These are phyloP conservation scores for Haplosporangium gracile DNA, from an alignment of 192 early-diverging fungal species.

Conservation along the genomic window DNA sequence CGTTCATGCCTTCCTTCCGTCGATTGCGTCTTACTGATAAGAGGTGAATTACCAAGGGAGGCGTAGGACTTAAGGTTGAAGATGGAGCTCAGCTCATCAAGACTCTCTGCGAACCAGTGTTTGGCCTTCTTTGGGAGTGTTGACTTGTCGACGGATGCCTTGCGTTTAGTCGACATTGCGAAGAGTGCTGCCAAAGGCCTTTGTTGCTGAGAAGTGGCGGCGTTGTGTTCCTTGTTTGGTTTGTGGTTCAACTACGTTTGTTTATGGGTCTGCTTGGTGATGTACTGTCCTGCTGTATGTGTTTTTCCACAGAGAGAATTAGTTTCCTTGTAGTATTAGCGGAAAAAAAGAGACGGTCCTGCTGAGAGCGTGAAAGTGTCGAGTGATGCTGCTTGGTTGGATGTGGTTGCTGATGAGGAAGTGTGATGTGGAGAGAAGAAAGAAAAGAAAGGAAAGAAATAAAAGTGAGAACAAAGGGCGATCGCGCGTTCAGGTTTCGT, in stretches of 20 bases:
- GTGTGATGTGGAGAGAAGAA: not conserved
- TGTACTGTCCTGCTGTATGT: no score
- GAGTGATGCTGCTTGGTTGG: not conserved
- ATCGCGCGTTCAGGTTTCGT: slow-evolving; percentile 1
- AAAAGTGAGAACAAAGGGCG: not conserved
- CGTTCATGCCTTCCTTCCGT: not conserved
- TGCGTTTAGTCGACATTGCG: slow-evolving; percentile 20
- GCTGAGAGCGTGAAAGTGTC: not conserved
- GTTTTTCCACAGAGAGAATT: not conserved
- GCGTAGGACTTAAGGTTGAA: slow-evolving; percentile 19
- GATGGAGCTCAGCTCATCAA: slow-evolving; percentile 25
- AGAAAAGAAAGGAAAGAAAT: not conserved
- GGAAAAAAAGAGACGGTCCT: not conserved
- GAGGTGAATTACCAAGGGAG: slow-evolving; percentile 1
- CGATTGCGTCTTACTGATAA: not conserved
- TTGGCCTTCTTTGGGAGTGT: slow-evolving; percentile 24
- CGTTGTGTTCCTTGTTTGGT: not conserved
- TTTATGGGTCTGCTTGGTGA: no score
- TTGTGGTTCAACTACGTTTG: not conserved
- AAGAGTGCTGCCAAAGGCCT: not conserved
- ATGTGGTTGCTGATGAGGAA: not conserved
- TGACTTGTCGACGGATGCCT: slow-evolving; percentile 20
- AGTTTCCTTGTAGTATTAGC: not conserved
- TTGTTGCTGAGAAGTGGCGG: not conserved
- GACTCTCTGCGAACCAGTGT: slow-evolving; percentile 24